phyloP scores from a whole-genome alignment of 345 rosid genomes.

The Turritis glabra region DNA sequence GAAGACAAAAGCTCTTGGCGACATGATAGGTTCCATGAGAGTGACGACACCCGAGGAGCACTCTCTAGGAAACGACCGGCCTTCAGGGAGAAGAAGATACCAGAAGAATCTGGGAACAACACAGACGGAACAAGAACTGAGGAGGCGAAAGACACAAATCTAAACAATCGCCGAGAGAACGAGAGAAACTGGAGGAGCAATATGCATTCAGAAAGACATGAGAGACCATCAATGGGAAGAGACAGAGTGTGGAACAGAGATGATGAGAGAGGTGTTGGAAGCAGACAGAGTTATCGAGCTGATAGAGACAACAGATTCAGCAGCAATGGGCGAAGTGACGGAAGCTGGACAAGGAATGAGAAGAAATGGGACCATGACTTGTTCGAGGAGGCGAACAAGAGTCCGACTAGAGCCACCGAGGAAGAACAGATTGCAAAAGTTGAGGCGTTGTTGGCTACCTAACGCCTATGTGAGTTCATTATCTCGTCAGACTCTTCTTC shows the following conservation, averaged over 20 bases:
- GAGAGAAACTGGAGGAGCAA: constrained; percentile 52
- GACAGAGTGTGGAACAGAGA: constrained; percentile 51
- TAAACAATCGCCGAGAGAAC: constrained; percentile 46
- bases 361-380: constrained; percentile 98
- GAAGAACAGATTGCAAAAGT: constrained; percentile 92
- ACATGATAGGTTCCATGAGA: constrained; percentile 67
- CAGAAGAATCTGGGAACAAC: constrained; percentile 43
- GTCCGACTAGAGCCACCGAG: constrained; percentile 68
- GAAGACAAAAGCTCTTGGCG: constrained; percentile 50
- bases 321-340: constrained; percentile 49
- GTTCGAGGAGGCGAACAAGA: constrained; percentile 74
- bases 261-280: constrained; percentile 55
- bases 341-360: constrained; percentile 51
- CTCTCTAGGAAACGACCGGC: constrained; percentile 76
- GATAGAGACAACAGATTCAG: constrained; percentile 47
- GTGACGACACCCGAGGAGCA: constrained; percentile 51
- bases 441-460: constrained; percentile 81
- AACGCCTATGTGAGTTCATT: constrained; percentile 5
- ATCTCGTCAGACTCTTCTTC: not conserved
- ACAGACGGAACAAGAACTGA: constrained; percentile 42
- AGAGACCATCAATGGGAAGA: constrained; percentile 46
- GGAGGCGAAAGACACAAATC: constrained; percentile 37
- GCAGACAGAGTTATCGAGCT: constrained; percentile 47
- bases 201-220: constrained; percentile 38
- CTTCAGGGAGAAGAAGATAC: constrained; percentile 73